Percentiles rank a stretch among this genome's conserved stretches.
Evolutionary conservation across 2,329 filamentous ascomycete genomes (phyloP).

Genomic region (Davidsoniella virescens): DNA sequence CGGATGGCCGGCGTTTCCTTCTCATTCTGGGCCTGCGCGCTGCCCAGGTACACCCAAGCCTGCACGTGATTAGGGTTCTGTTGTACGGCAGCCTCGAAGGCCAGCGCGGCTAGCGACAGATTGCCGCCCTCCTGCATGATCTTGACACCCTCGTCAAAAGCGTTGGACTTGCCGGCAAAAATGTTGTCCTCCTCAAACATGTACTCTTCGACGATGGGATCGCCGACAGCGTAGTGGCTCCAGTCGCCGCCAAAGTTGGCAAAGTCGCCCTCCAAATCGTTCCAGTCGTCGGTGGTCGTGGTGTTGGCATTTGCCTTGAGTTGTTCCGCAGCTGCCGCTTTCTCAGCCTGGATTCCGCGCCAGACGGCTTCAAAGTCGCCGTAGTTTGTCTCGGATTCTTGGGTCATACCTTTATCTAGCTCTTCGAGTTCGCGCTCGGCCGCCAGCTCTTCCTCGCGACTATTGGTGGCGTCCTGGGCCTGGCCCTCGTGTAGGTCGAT

Average conservation of each 20-base stretch:
- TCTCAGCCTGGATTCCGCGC: slow-evolving; percentile 64
- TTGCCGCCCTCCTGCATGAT: slow-evolving; percentile 93
- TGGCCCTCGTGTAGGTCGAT: slow-evolving; percentile 44
- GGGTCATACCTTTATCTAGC: slow-evolving; percentile 47
- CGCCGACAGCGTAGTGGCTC: slow-evolving; percentile 40
- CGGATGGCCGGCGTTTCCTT: slow-evolving; percentile 94
- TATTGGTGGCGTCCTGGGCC: slow-evolving; percentile 32
- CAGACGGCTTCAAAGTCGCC: slow-evolving; percentile 85
- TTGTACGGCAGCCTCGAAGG: slow-evolving; percentile 90
- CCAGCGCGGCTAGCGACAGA: slow-evolving; percentile 77
- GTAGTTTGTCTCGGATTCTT: slow-evolving; percentile 51
- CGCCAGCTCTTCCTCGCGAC: slow-evolving; percentile 26
- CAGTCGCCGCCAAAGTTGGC: slow-evolving; percentile 48
- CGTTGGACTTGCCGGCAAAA: slow-evolving; percentile 64
- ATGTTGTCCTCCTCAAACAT: slow-evolving; percentile 91
- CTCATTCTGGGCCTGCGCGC: slow-evolving; percentile 92
- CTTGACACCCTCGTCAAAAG: slow-evolving; percentile 82
- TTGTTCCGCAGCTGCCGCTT: slow-evolving; percentile 12
- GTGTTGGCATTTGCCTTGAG: slow-evolving; percentile 9
- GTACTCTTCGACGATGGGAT: slow-evolving; percentile 75
- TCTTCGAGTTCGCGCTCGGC: slow-evolving; percentile 58
- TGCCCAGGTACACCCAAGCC: slow-evolving; percentile 84
- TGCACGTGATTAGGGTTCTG: slow-evolving; percentile 76
- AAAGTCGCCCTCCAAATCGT: slow-evolving; percentile 36
- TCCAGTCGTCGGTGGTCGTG: slow-evolving; percentile 54